Evolutionary conservation across 2,329 filamentous ascomycete genomes (phyloP), one percentile per base, ranked within the genome.

Genomic region (Lachnellula occidentalis): DNA sequence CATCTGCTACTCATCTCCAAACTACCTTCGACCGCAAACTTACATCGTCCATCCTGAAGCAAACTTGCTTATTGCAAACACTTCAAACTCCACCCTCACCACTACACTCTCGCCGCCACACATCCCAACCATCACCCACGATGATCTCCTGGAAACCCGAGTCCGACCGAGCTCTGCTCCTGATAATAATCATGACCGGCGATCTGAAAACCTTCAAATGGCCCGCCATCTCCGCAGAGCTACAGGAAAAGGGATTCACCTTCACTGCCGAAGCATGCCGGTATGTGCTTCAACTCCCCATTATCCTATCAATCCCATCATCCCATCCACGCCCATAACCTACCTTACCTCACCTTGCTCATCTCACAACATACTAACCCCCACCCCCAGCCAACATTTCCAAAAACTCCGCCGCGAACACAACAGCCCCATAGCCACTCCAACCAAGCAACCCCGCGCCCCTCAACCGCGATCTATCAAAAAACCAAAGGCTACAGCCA

Each of bases 251-350:
- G 42, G 59, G 59, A 12, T 61, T 67, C 42, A 57, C 39, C 24
- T 66, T 66, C 48, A 61, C 60, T 8, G 58, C 63, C 21, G 66
- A 68, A 50, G 67, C 61, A 8, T 69, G 67, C 22, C 61, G 66
- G 67, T 67, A 64, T 31, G 66, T 59, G 34, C 9, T 48, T 9
- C 19, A 36, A 6, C 34, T 41, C 50, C 19, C 27, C 41, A n/a
- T 36, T 46, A 12, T 6, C 19, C 11, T 34, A 27, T 22, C 17
- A n/a, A n/a, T 45, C 19, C 27, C 41, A n/a, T 36, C 48, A 12
- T 6, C 19, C 11, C 37, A 27, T 22, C 17, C 34, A 24, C 8
- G 24, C 42, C 42, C 14, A 7, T 19, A 49, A 9, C 22, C 15
- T n/a, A 4, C 39, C 14, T 22, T 17, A 15, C 31, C 21, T 17